Base-by-base conservation (phyloP, 2,329 filamentous ascomycete genomes). In the Fusarium anguioides region DNA sequence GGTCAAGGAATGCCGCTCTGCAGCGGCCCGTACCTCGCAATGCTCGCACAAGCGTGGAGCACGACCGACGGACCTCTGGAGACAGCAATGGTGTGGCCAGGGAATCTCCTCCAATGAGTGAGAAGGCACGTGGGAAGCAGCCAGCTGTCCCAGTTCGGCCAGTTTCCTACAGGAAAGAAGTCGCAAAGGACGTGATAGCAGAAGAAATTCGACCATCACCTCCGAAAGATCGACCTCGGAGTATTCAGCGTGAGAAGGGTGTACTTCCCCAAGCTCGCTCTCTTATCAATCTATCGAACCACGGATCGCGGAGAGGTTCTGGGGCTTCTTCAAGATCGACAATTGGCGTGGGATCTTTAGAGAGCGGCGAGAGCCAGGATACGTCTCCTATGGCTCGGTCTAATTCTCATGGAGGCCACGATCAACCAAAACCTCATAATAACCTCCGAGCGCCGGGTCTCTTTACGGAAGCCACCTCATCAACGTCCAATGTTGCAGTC, bases 71-170 rank as follows among this genome's bases (percentile, higher is more conserved):
- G 6, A 39, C 23, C 12, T 52, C 40, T 23, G 60, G 47, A 29
- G 57, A 39, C 6, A 58, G 42, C 24, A 62, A 57, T 24, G 60
- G 55, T 17, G 51, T 50, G 40, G 14, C 36, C 4, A 47, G 58
- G 12, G 62, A 60, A 24, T 56, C 40, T 17, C 62, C 47, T 33
- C 26, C 40, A n/a, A 69, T 77, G 53, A 84, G 81, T 64, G 76
- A 79, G 17, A 86, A 85, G 68, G 80, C 82, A 21, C 78, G 80
- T 12, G 84, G 83, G 5, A 87, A 87, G 63, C 81, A 79, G 45
- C 82, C 82, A 11, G 77, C 68, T 7, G 67, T 67, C 12, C 58
- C 67, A 9, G 49, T 58, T 47, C 71, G 58, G 35, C 37, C 57
- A 6, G 57, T 52, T n/a, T 54, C 64, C 10, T 56, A 71, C 24